phyloP scores from a whole-genome alignment of 2,329 filamentous ascomycete genomes.

The Sporothrix brasiliensis region DNA sequence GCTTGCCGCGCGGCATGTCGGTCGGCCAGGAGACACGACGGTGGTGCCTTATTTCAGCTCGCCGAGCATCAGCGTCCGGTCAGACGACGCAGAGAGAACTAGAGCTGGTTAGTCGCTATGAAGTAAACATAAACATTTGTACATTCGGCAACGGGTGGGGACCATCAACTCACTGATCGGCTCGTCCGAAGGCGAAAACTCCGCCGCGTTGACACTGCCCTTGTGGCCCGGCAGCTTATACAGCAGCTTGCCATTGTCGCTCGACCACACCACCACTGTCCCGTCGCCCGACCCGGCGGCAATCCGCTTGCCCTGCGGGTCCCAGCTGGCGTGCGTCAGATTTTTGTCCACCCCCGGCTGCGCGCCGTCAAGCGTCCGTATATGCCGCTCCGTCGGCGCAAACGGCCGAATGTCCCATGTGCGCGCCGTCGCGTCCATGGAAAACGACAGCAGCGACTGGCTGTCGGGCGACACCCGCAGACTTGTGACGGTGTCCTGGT shows the following conservation, averaged over 20 bases:
- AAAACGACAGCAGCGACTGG: slow-evolving; percentile 85
- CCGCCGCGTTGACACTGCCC: slow-evolving; percentile 91
- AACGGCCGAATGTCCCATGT: slow-evolving; percentile 98
- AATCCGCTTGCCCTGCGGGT: slow-evolving; percentile 80
- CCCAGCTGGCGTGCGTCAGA: slow-evolving; percentile 87
- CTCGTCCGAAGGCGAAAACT: slow-evolving; percentile 82
- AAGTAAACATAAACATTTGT: neutral
- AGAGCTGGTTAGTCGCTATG: slow-evolving; percentile 43
- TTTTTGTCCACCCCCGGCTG: slow-evolving; percentile 88
- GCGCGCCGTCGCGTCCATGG: slow-evolving; percentile 89
- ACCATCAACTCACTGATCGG: slow-evolving; percentile 73
- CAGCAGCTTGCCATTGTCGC: slow-evolving; percentile 81
- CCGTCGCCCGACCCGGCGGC: slow-evolving; percentile 88
- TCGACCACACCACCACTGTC: slow-evolving; percentile 89
- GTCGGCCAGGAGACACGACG: neutral
- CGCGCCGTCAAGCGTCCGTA: slow-evolving; percentile 91
- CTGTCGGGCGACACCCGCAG: slow-evolving; percentile 90
- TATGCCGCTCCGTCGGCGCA: slow-evolving; percentile 80
- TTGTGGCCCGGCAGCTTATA: slow-evolving; percentile 96
- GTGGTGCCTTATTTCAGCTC: slow-evolving; percentile 66
- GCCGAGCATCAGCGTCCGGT: slow-evolving; percentile 80
- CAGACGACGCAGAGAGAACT: slow-evolving; percentile 91
- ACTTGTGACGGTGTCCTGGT: slow-evolving; percentile 89
- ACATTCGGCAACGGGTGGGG: neutral
- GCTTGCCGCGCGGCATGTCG: neutral